Percentiles rank a stretch among this genome's conserved stretches.
phyloP scores from a whole-genome alignment of 164 flowering plant species.

The Hamamelis virginiana region DNA sequence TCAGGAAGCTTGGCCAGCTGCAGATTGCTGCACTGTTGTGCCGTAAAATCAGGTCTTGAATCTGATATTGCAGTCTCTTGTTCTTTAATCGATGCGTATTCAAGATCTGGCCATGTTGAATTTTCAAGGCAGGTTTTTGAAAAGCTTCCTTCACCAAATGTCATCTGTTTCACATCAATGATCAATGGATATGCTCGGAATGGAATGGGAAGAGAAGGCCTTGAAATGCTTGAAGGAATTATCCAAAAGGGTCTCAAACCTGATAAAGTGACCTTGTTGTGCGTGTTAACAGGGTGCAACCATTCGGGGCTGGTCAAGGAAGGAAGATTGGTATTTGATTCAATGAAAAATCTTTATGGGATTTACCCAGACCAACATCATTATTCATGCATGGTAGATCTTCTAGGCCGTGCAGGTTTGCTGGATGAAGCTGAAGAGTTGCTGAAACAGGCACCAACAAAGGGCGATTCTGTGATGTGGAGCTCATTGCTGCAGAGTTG shows the following conservation, averaged over 20 bases:
- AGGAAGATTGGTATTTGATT: constrained; percentile 48
- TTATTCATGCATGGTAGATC: constrained; percentile 76
- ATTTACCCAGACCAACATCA: constrained; percentile 52
- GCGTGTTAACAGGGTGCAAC: constrained; percentile 61
- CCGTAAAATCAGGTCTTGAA: constrained; percentile 57
- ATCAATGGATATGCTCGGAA: constrained; percentile 67
- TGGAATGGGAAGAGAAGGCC: constrained; percentile 60
- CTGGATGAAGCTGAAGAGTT: constrained; percentile 65
- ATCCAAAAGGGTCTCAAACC: constrained; percentile 46
- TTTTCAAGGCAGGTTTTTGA: constrained; percentile 44
- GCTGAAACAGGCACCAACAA: constrained; percentile 31
- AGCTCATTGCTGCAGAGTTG: constrained; percentile 69
- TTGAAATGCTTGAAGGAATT: constrained; percentile 45
- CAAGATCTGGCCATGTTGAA: constrained; percentile 55
- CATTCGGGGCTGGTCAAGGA: constrained; percentile 73
- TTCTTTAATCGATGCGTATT: constrained; percentile 68
- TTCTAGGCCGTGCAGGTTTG: constrained; percentile 66
- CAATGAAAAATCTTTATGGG: constrained; percentile 41
- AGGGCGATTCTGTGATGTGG: constrained; percentile 51
- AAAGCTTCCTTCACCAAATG: constrained; percentile 40
- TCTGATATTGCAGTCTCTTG: constrained; percentile 46
- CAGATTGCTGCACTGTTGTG: constrained; percentile 48
- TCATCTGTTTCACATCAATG: constrained; percentile 61
- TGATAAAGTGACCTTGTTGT: constrained; percentile 66
- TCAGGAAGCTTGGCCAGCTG: constrained; percentile 31